phyloP scores from a whole-genome alignment of 140 eudicot genomes.

The Bidens hawaiensis region DNA sequence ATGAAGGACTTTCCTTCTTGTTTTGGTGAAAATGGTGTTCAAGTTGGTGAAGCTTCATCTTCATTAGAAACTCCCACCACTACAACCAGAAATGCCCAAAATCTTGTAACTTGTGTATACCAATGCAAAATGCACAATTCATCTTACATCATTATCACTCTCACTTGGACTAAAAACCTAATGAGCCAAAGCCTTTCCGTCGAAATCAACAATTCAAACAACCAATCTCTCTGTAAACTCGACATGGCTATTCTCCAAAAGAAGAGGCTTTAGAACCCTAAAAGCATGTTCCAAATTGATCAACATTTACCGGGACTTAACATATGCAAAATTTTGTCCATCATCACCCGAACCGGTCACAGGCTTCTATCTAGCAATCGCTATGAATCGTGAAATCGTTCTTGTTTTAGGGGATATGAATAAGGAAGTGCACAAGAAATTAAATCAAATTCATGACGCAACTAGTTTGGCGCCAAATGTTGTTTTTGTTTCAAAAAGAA shows the following conservation, averaged over 20 bases:
- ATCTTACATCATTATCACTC: conserved; percentile 39
- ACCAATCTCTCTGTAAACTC: conserved; percentile 37
- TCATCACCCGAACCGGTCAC: conserved; percentile 54
- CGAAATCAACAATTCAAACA: conserved; percentile 30
- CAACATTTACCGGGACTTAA: conserved; percentile 50
- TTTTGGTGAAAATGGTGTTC: conserved; percentile 68
- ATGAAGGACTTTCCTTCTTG: conserved; percentile 77
- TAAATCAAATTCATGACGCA: conserved; percentile 19
- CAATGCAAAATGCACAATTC: conserved; percentile 32
- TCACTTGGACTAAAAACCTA: conserved; percentile 54
- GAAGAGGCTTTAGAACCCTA: conserved; percentile 42
- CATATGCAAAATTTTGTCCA: conserved; percentile 50
- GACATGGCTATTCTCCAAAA: conserved; percentile 59
- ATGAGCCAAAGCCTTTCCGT: conserved; percentile 55
- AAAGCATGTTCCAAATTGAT: conserved; percentile 21
- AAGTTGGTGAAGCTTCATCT: conserved; percentile 42
- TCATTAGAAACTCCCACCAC: too few relatives aligned
- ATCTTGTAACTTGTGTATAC: conserved; percentile 53
- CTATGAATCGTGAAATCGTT: conserved; percentile 35
- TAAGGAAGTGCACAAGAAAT: conserved; percentile 47
- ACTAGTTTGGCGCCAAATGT: conserved; percentile 24
- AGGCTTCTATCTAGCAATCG: conserved; percentile 50
- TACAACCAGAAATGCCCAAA: conserved; percentile 28
- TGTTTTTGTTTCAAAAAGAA: conserved; percentile 46
- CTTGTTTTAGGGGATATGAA: conserved; percentile 49